Conservation (phyloP, 306 rosid species). For the Prunus campanulata region DNA sequence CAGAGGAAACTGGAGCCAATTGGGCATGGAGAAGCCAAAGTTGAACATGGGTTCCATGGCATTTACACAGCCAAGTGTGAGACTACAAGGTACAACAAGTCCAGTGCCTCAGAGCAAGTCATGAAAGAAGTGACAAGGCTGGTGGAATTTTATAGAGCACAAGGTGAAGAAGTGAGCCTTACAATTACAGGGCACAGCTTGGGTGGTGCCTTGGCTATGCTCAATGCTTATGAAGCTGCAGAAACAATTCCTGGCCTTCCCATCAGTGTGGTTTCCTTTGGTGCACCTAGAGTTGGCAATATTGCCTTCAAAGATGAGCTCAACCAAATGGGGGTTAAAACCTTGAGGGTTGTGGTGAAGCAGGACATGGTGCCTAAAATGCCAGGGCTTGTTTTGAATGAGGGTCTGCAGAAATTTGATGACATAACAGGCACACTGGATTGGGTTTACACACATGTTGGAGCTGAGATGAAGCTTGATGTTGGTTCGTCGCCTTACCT, state of each 20-base stretch:
- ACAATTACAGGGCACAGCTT: conserved; percentile 76
- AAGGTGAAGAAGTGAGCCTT: conserved; percentile 56
- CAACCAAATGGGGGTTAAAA: conserved; percentile 42
- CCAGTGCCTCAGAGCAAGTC: conserved; percentile 69
- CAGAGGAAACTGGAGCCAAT: conserved; percentile 48
- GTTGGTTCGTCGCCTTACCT: conserved; percentile 52
- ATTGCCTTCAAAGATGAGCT: conserved; percentile 53
- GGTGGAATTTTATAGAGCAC: conserved; percentile 26
- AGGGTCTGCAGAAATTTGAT: conserved; percentile 39
- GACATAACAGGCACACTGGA: conserved; percentile 40
- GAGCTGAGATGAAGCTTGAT: conserved; percentile 49
- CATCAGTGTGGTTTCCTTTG: conserved; percentile 60
- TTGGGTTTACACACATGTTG: conserved; percentile 63
- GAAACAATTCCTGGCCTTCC: conserved; percentile 28
- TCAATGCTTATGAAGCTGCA: conserved; percentile 59
- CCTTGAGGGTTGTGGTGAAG: conserved; percentile 37
- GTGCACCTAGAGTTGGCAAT: conserved; percentile 75
- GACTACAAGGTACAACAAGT: conserved; percentile 50
- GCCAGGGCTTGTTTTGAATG: conserved; percentile 58
- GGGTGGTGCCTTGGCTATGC: conserved; percentile 66
- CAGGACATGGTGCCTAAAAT: conserved; percentile 61
- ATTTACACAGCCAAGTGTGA: conserved; percentile 55
- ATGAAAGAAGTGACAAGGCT: conserved; percentile 45
- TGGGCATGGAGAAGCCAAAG: conserved; percentile 44
- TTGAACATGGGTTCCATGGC: conserved; percentile 60